These are phyloP conservation scores for Clavispora santaluciae DNA, from an alignment of 805 yeast species.

Conservation along the genomic window DNA sequence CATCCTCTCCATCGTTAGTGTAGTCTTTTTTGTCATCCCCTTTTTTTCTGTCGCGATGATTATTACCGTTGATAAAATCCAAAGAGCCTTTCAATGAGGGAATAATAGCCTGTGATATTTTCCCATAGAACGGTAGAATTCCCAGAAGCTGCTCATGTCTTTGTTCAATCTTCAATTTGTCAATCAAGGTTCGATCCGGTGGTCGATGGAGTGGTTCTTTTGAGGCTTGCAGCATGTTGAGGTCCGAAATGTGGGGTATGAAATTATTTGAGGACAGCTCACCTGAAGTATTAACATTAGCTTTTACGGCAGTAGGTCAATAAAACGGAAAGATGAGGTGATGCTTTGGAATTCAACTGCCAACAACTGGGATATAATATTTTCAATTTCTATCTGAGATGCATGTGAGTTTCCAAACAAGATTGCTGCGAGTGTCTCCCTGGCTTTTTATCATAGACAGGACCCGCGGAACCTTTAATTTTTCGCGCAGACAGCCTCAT, in stretches of 20 bases:
- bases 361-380: no score
- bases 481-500: no score
- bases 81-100: slow-evolving; percentile 13
- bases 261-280: no score
- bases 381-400: no score
- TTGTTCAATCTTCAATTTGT: slow-evolving; percentile 11
- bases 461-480: no score
- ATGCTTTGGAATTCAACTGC: no score
- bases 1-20: neutral
- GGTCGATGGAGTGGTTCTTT: neutral
- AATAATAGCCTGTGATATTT: slow-evolving; percentile 12
- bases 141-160: slow-evolving; percentile 9
- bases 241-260: neutral
- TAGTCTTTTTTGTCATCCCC: neutral
- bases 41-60: neutral
- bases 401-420: no score
- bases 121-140: slow-evolving; percentile 11
- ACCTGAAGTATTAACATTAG: no score
- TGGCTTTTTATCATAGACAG: no score
- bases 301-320: no score
- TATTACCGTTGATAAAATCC: slow-evolving; percentile 2
- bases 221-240: neutral
- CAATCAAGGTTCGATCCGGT: slow-evolving; percentile 6
- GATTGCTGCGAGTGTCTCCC: no score
- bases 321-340: no score